A percentile compares a stretch with the other conserved stretches of the same genome.
These are phyloP conservation scores for Pseudophaeomoniella oleicola DNA, from an alignment of 2,329 filamentous ascomycete species.

Conservation along the genomic window DNA sequence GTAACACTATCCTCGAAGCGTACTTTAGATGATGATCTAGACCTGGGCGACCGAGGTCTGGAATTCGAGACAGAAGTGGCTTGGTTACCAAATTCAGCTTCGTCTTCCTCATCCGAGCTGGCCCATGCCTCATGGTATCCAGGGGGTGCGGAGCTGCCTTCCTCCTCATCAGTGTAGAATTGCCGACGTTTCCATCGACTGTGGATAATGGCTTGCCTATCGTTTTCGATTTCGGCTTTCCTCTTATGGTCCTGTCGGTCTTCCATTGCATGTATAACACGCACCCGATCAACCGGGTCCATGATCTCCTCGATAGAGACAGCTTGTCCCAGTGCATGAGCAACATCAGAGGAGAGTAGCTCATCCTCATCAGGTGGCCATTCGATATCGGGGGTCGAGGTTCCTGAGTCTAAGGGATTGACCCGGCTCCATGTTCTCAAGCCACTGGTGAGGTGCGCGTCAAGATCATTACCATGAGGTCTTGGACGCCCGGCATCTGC, in stretches of 20 bases:
- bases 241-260: conserved; percentile 24
- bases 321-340: conserved; percentile 25
- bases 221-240: conserved; percentile 19
- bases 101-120: conserved; percentile 29
- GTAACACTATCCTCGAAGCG: conserved; percentile 57
- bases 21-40: conserved; percentile 65
- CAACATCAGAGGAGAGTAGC: conserved; percentile 20
- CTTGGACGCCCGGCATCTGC: conserved; percentile 22
- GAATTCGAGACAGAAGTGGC: conserved; percentile 6
- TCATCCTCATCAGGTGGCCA: conserved; percentile 23
- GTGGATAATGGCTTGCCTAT: conserved; percentile 34
- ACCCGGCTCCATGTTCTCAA: neutral
- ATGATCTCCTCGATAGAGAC: conserved; percentile 26
- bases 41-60: conserved; percentile 34
- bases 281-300: conserved; percentile 24
- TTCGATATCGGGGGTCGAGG: conserved; percentile 15
- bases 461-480: conserved; percentile 6
- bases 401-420: conserved; percentile 4
- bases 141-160: conserved; percentile 51
- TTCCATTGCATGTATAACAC: conserved; percentile 22
- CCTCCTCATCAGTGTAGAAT: conserved; percentile 77
- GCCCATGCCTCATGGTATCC: conserved; percentile 38
- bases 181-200: conserved; percentile 63
- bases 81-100: conserved; percentile 35
- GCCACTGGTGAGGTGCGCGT: conserved; percentile 11